phyloP scores from a whole-genome alignment of 1,284 basidiomycete species.

The Apiotrichum gamsii region DNA sequence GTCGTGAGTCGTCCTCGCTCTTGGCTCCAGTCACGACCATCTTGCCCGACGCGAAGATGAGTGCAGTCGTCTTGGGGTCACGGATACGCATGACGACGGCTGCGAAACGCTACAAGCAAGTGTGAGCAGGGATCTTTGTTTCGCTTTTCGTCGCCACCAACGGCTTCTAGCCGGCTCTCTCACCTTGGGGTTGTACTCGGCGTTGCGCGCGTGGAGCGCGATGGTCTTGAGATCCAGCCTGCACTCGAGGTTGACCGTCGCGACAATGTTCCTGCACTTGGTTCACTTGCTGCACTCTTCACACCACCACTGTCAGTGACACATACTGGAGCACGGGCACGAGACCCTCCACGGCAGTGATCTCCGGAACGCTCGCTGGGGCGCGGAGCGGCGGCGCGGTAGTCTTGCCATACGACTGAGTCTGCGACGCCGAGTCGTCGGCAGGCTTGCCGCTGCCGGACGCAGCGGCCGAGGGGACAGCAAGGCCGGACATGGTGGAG shows the following conservation, averaged over 20 bases:
- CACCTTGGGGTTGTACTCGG: constrained; percentile 99
- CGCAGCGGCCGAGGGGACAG: constrained; percentile 13
- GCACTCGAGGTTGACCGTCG: constrained; percentile 97
- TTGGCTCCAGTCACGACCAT: constrained; percentile 99
- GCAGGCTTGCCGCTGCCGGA: not conserved
- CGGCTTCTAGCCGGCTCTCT: no score
- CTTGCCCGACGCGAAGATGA: constrained; percentile 99
- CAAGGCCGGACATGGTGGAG: constrained; percentile 24
- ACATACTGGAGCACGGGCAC: constrained; percentile 80
- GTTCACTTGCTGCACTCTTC: not conserved
- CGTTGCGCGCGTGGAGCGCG: constrained; percentile 93
- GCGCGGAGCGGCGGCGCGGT: constrained; percentile 14
- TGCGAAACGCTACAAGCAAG: constrained; percentile 87
- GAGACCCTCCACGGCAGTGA: constrained; percentile 88
- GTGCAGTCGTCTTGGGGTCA: constrained; percentile 97
- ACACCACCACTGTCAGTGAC: constrained; percentile 7
- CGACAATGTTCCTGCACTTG: constrained; percentile 77
- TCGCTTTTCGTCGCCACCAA: no score
- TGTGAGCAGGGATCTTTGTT: no score
- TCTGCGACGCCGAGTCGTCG: constrained; percentile 1
- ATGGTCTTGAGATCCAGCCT: constrained; percentile 98
- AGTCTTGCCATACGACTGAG: constrained; percentile 16
- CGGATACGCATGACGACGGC: constrained; percentile 99
- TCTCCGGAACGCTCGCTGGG: constrained; percentile 52
- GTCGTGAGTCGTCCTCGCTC: constrained; percentile 93